Base-by-base conservation (phyloP, 1,284 basidiomycete genomes). In the Ceratobasidium sp. region DNA sequence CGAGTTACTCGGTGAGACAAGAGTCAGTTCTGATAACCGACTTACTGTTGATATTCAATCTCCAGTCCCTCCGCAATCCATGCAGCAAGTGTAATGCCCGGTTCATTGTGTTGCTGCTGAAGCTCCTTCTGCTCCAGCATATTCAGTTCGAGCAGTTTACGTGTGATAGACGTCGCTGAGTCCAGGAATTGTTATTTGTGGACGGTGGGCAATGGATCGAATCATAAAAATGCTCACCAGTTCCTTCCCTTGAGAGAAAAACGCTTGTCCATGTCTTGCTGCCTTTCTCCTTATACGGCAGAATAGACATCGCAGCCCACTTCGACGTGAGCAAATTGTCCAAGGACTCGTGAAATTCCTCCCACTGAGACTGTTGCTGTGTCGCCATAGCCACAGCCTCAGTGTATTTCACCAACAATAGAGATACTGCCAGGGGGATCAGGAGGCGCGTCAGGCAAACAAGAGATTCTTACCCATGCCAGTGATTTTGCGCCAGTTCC, bases 401-500 rank as follows among this genome's bases (percentile, higher is more conserved):
- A 30, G 7, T 12, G 46, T 46, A 66, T 6, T 66, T 50, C 1
- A 18, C 27, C 16, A 66, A 20, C 8, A 27, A 14, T 2, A 50
- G 41, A 3, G 64, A 4, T 1, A 50, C 46, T 33, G 10, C 10
- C 30, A 27, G n/a, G 23, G 16, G 12, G 2, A 44, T 38, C 20
- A 23, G 35, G 7, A 10, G 20, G 18, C 33, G 20, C 20, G 57
- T 33, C 14, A 27, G n/a, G 35, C 8, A 38, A 4, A 44, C 10
- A 41, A 35, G n/a, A 18, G 18, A 18, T 6, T 1, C 38, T 64
- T 18, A 66, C 64, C 46, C 10, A 66, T 66, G 2, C 20, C 33
- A 35, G 23, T 54, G 2, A 23, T 20, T 44, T 69, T 69, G 2
- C 67, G 18, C 67, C 67, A 69, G 50, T 69, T 69, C 67, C 67